These are phyloP conservation scores for Paramyrothecium roridum DNA, from an alignment of 2,329 filamentous ascomycete species.

Conservation along the genomic window DNA sequence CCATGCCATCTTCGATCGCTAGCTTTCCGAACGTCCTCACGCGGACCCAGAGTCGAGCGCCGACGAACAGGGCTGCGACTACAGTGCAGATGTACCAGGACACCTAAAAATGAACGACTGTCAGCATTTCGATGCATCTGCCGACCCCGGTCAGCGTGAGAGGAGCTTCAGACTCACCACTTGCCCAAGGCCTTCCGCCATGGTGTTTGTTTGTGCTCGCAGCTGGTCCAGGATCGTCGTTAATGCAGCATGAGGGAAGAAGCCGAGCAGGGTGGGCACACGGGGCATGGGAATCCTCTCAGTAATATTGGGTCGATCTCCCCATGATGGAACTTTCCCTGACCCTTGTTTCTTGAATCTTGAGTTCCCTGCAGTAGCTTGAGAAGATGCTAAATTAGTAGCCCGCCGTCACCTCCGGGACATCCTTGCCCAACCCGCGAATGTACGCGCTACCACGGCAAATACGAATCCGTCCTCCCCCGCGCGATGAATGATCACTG, in stretches of 20 bases:
- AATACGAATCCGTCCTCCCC: too few relatives aligned
- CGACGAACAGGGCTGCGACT: conserved; percentile 13
- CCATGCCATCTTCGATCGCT: conserved; percentile 13
- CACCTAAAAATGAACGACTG: conserved; percentile 6
- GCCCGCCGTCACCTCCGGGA: too few relatives aligned
- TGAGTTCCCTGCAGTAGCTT: too few relatives aligned
- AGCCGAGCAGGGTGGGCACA: not conserved
- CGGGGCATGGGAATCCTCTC: not conserved
- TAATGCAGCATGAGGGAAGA: not conserved
- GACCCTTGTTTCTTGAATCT: too few relatives aligned
- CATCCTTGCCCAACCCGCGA: too few relatives aligned
- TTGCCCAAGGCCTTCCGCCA: conserved; percentile 19
- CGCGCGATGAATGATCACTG: too few relatives aligned
- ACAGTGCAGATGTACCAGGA: conserved; percentile 19
- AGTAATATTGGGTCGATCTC: too few relatives aligned
- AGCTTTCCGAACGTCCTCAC: conserved; percentile 10
- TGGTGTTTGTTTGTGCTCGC: conserved; percentile 2
- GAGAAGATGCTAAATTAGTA: too few relatives aligned
- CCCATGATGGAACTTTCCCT: too few relatives aligned
- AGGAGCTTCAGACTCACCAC: conserved; percentile 10
- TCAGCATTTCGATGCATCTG: too few relatives aligned
- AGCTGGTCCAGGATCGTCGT: not conserved
- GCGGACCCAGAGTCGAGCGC: conserved; percentile 14
- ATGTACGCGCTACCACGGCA: too few relatives aligned
- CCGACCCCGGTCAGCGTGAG: not conserved